Conservation (phyloP, 306 rosid species). For the Cajanus cajan region DNA sequence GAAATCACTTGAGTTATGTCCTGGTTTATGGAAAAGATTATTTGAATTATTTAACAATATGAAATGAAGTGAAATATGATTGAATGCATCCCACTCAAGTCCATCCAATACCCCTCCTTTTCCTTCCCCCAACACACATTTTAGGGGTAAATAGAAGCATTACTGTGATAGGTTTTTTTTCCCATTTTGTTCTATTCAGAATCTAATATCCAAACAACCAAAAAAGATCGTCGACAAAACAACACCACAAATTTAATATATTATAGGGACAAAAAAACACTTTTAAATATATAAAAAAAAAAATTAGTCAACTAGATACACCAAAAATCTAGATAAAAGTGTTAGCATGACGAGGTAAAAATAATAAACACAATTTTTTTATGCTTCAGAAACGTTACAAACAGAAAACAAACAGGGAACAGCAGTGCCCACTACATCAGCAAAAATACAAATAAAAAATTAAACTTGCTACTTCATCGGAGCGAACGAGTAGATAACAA, state of each 20-base stretch:
- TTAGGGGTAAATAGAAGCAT: not conserved
- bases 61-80: not conserved
- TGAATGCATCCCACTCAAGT: not conserved
- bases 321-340: not conserved
- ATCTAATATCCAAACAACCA: not conserved
- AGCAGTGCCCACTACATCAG: no score
- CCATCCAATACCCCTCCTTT: not conserved
- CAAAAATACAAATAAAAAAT: no score
- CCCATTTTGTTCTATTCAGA: not conserved
- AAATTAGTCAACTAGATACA: not conserved
- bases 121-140: not conserved
- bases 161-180: not conserved
- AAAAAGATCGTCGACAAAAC: not conserved
- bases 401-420: no score
- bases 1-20: not conserved
- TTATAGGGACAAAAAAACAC: not conserved
- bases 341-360: not conserved
- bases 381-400: no score
- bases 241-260: not conserved
- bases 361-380: not conserved
- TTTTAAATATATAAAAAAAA: not conserved
- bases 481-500: not conserved
- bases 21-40: not conserved
- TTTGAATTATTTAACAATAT: not conserved
- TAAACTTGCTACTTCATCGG: not conserved